Evolutionary conservation across 164 flowering plant species (phyloP).

Genomic region (Aristolochia contorta): DNA sequence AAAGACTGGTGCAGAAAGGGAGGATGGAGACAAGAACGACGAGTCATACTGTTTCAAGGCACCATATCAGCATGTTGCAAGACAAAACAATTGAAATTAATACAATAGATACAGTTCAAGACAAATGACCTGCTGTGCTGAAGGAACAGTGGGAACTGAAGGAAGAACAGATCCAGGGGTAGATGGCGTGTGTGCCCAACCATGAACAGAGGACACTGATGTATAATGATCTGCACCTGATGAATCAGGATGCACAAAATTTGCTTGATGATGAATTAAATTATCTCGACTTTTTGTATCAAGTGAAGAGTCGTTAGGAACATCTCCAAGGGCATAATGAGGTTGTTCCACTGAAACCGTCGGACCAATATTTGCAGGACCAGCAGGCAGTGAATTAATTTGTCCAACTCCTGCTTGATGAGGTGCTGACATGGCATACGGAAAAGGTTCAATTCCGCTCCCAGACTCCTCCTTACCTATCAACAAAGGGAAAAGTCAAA

Average conservation of each 20-base stretch:
- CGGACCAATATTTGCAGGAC: slow-evolving; percentile 23
- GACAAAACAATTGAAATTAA: too few species aligned
- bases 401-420: slow-evolving; percentile 23
- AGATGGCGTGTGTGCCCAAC: slow-evolving; percentile 40
- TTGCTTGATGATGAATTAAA: slow-evolving; percentile 26
- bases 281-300: slow-evolving; percentile 46
- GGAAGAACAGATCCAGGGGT: slow-evolving; percentile 49
- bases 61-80: too few species aligned
- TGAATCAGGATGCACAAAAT: slow-evolving; percentile 36
- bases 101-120: too few species aligned
- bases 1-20: slow-evolving; percentile 41
- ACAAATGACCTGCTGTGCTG: slow-evolving; percentile 48
- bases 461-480: slow-evolving; percentile 42
- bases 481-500: slow-evolving; percentile 7
- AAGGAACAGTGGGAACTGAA: slow-evolving; percentile 34
- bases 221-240: slow-evolving; percentile 32
- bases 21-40: slow-evolving; percentile 38
- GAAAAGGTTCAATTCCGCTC: slow-evolving; percentile 22
- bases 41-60: slow-evolving; percentile 49
- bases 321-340: slow-evolving; percentile 31
- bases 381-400: slow-evolving; percentile 22
- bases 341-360: slow-evolving; percentile 26
- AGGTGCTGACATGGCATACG: slow-evolving; percentile 21
- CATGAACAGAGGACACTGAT: slow-evolving; percentile 31
- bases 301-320: slow-evolving; percentile 19